Evolutionary conservation across 2,329 filamentous ascomycete genomes (phyloP).

Genomic region (Pyrenophora seminiperda): DNA sequence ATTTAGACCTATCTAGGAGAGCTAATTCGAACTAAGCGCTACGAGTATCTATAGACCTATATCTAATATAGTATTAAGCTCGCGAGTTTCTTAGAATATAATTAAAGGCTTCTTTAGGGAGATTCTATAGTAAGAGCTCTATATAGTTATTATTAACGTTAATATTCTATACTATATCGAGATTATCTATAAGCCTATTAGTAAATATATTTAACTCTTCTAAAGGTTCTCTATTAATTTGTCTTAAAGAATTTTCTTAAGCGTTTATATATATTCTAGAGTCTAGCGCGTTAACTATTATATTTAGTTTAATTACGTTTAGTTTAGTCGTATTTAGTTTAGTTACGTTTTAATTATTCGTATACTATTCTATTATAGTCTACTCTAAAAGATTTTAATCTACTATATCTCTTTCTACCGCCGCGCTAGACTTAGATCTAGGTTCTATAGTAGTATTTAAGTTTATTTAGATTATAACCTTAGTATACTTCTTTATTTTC

Average conservation of each 20-base stretch:
- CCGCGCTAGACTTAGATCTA: background rate
- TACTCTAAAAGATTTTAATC: background rate
- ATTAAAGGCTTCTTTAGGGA: conserved; percentile 2
- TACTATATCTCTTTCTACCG: background rate
- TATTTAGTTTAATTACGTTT: background rate
- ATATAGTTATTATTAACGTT: background rate
- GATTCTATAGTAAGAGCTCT: conserved; percentile 6
- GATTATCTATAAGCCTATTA: conserved; percentile 10
- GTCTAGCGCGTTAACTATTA: background rate
- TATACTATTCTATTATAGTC: background rate
- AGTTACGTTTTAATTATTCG: background rate
- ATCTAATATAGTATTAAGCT: conserved; percentile 9
- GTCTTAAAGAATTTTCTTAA: background rate
- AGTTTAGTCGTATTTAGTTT: background rate
- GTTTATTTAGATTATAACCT: background rate
- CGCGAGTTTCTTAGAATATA: conserved; percentile 7
- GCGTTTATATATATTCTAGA: background rate
- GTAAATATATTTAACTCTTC: conserved; percentile 1
- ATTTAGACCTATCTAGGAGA: conserved; percentile 9
- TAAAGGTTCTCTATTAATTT: background rate
- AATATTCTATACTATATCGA: conserved; percentile 11
- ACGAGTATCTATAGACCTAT: background rate
- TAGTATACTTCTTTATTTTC: background rate
- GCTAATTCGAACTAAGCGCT: conserved; percentile 17
- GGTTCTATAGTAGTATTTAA: background rate